Percentiles rank a stretch among this genome's conserved stretches.
phyloP scores from a whole-genome alignment of 139 green algal genomes.

The Chlorella sp. region DNA sequence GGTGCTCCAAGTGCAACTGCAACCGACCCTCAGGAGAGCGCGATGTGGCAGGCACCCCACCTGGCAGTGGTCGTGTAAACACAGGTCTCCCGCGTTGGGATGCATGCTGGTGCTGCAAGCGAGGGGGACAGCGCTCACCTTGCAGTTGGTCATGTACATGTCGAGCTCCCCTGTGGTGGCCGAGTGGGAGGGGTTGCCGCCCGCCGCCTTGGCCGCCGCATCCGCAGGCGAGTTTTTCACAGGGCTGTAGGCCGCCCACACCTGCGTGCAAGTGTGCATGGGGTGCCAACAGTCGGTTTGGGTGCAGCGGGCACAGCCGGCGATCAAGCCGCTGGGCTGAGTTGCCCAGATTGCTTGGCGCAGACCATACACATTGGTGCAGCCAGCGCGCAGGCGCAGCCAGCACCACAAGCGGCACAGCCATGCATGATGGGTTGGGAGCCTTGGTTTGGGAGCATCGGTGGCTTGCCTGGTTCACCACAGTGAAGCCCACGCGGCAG shows the following conservation, averaged over 20 bases:
- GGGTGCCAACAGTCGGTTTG: too few species aligned
- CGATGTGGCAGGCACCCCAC: background rate
- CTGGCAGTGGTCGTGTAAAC: background rate
- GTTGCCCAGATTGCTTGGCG: too few species aligned
- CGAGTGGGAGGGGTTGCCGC: conserved; percentile 87
- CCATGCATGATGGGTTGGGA: too few species aligned
- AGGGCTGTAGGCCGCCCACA: conserved; percentile 95
- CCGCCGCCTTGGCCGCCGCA: conserved; percentile 80
- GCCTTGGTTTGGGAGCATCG: too few species aligned
- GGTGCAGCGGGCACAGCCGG: too few species aligned
- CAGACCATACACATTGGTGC: too few species aligned
- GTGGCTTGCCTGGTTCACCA: conserved; percentile 79
- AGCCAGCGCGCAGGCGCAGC: too few species aligned
- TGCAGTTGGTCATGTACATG: conserved; percentile 65
- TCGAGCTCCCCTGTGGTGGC: conserved; percentile 89
- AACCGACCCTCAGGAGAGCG: too few species aligned
- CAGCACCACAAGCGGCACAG: too few species aligned
- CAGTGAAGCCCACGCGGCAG: conserved; percentile 93
- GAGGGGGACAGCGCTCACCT: background rate
- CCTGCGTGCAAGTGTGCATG: conserved; percentile 56
- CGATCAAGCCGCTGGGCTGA: too few species aligned
- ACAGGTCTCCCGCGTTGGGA: background rate
- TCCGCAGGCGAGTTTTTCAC: conserved; percentile 97
- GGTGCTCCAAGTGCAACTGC: background rate
- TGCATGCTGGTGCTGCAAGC: too few species aligned